Conservation (phyloP, 345 rosid species). For the Luvunga scandens region DNA sequence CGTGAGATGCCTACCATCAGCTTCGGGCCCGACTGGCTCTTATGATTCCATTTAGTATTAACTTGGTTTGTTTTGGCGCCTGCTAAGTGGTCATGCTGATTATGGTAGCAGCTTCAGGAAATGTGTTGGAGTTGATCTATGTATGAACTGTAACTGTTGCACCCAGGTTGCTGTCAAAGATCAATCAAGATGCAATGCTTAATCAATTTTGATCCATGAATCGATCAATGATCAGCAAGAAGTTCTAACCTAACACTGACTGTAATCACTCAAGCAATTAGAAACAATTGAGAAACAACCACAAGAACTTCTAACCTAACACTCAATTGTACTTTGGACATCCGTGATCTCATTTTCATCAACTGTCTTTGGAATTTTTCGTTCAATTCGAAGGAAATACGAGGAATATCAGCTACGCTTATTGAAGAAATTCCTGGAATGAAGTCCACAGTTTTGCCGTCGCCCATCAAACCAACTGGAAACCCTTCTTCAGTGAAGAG, state of each 20-base stretch:
- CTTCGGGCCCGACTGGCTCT: too few species aligned
- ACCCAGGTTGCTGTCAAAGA: too few species aligned
- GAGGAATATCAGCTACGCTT: neutral
- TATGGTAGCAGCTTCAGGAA: neutral
- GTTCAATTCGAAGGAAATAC: neutral
- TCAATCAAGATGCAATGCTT: too few species aligned
- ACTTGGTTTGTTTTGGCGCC: neutral
- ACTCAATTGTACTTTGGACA: slow-evolving; percentile 20
- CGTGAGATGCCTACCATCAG: neutral
- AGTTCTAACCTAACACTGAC: too few species aligned
- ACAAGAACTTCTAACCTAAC: too few species aligned
- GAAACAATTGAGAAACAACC: too few species aligned
- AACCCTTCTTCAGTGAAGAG: slow-evolving; percentile 5
- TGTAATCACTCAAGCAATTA: too few species aligned
- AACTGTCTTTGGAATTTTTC: neutral
- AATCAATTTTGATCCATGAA: too few species aligned
- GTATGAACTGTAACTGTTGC: too few species aligned
- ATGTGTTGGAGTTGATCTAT: too few species aligned
- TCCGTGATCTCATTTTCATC: slow-evolving; percentile 3
- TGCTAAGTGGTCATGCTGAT: neutral
- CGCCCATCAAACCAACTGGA: slow-evolving; percentile 16
- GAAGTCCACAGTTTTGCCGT: neutral
- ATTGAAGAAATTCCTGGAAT: neutral
- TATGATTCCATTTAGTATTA: neutral
- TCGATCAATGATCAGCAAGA: too few species aligned